A percentile compares a stretch with the other conserved stretches of the same genome.
phyloP scores from a whole-genome alignment of 208 protist species.

The Angomonas deanei region DNA sequence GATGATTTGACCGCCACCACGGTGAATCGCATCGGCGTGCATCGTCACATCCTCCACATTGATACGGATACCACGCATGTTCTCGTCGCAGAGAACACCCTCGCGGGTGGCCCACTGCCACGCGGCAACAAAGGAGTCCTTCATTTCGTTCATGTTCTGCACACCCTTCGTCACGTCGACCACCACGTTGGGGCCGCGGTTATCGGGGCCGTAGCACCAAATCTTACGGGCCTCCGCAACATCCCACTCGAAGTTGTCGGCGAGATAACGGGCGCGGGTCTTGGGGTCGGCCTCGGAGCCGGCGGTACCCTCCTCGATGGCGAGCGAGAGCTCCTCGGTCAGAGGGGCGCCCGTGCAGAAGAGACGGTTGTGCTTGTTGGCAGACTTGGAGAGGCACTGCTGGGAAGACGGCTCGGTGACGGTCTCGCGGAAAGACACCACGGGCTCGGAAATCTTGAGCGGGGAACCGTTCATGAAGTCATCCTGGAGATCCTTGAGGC shows the following conservation, averaged over 20 bases:
- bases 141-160: constrained; percentile 98
- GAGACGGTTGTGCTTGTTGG: constrained; percentile 99
- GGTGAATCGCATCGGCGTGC: constrained; percentile 98
- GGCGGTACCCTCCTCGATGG: constrained; percentile 92
- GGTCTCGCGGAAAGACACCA: constrained; percentile 99
- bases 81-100: constrained; percentile 93
- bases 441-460: constrained; percentile 94
- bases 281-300: constrained; percentile 91
- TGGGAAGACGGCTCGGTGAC: constrained; percentile 92
- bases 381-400: constrained; percentile 84
- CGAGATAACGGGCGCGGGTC: constrained; percentile 79
- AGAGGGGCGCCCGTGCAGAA: constrained; percentile 93
- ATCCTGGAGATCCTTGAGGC: constrained; percentile 98
- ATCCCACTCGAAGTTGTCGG: constrained; percentile 92
- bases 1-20: constrained; percentile 98
- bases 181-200: constrained; percentile 95
- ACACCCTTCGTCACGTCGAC: constrained; percentile 96
- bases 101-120: constrained; percentile 95
- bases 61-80: constrained; percentile 95
- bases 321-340: constrained; percentile 88
- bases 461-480: constrained; percentile 94
- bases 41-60: constrained; percentile 97
- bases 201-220: constrained; percentile 97
- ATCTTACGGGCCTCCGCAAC: constrained; percentile 95
- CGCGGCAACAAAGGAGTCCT: constrained; percentile 94